Evolutionary conservation across 306 rosid species (phyloP).

Genomic region (Fagus crenata): DNA sequence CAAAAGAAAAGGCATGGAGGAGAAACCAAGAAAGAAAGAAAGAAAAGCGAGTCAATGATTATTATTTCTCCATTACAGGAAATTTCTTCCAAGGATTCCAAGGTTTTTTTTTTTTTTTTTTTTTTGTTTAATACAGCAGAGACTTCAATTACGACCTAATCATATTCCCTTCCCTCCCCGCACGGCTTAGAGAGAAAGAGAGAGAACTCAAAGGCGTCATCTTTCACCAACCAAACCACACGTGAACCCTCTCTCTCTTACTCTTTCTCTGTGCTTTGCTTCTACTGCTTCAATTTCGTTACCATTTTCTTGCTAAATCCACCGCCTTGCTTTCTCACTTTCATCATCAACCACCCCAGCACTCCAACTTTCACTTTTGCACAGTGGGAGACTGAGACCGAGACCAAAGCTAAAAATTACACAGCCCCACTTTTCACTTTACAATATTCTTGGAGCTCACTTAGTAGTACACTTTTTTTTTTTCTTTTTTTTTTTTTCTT

Average conservation of each 20-base stretch:
- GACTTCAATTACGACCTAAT: conserved; percentile 46
- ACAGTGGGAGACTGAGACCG: conserved; percentile 11
- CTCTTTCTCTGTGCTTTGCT: background rate
- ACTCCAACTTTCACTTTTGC: conserved; percentile 24
- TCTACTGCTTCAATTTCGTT: background rate
- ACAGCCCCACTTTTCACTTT: conserved; percentile 13
- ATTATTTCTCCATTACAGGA: conserved; percentile 37
- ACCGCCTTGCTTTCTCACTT: background rate
- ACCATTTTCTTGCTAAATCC: conserved; percentile 4
- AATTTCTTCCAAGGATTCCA: background rate
- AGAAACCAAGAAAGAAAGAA: background rate
- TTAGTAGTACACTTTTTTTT: background rate
- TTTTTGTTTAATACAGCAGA: conserved; percentile 31
- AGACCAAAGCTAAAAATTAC: conserved; percentile 15
- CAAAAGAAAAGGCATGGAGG: background rate
- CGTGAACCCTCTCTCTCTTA: conserved; percentile 25
- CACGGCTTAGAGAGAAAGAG: conserved; percentile 30
- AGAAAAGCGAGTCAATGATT: conserved; percentile 30
- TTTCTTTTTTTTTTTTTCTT: background rate
- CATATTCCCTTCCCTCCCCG: conserved; percentile 36
- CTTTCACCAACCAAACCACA: conserved; percentile 45
- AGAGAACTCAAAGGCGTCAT: conserved; percentile 28
- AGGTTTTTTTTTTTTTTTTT: background rate
- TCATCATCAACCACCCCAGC: background rate
- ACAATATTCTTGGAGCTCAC: conserved; percentile 19